These are phyloP conservation scores for Kwoniella europaea DNA, from an alignment of 768 basidiomycete genomes.

Conservation along the genomic window DNA sequence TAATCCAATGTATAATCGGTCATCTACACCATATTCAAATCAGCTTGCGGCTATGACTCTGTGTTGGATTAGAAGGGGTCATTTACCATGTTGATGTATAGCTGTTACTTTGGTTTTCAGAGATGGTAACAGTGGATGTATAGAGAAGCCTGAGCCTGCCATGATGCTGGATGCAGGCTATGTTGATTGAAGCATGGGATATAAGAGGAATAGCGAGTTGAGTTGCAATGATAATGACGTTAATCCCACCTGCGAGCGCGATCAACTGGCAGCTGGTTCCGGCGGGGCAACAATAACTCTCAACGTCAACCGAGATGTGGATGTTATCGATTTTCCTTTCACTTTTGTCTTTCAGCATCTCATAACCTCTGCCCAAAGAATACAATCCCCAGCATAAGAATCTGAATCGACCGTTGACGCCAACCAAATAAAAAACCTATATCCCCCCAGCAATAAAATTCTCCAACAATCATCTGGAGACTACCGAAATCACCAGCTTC, in stretches of 20 bases:
- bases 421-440: too few species aligned
- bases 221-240: constrained; percentile 3
- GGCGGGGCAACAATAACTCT: not conserved
- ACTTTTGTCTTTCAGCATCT: too few species aligned
- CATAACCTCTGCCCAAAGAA: too few species aligned
- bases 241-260: not conserved
- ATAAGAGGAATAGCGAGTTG: not conserved
- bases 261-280: not conserved
- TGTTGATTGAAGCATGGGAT: not conserved
- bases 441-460: too few species aligned
- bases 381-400: too few species aligned
- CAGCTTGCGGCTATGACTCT: not conserved
- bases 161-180: constrained; percentile 12
- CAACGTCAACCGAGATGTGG: not conserved
- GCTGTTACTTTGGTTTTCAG: constrained; percentile 38
- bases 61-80: not conserved
- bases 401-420: too few species aligned
- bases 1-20: constrained; percentile 65
- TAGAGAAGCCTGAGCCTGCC: constrained; percentile 35
- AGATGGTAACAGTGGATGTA: constrained; percentile 39
- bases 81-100: constrained; percentile 44
- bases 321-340: not conserved
- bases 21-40: constrained; percentile 58
- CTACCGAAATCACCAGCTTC: too few species aligned
- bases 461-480: too few species aligned